These are phyloP conservation scores for Citeromyces nyonsensis DNA, from an alignment of 805 yeast species.

Conservation along the genomic window DNA sequence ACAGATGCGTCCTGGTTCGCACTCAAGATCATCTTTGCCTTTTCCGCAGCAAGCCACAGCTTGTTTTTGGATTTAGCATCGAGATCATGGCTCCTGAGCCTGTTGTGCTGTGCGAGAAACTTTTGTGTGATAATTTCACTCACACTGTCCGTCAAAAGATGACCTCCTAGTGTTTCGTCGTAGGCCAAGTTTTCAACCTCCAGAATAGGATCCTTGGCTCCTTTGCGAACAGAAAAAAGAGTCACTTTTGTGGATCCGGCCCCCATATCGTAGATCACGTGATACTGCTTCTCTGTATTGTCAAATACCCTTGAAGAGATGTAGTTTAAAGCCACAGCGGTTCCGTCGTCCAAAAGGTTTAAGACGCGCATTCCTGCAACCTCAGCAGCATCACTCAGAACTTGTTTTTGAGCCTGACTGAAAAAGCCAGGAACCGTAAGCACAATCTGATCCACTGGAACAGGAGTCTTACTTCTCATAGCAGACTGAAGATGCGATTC, in stretches of 20 bases:
- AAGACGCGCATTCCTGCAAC: slow-evolving; percentile 53
- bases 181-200: slow-evolving; percentile 62
- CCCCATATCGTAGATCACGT: slow-evolving; percentile 80
- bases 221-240: slow-evolving; percentile 45
- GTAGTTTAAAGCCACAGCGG: slow-evolving; percentile 80
- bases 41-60: slow-evolving; percentile 73
- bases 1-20: slow-evolving; percentile 75
- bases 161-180: slow-evolving; percentile 64
- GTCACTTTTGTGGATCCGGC: slow-evolving; percentile 87
- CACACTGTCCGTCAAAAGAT: slow-evolving; percentile 48
- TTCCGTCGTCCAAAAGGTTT: slow-evolving; percentile 74
- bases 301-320: slow-evolving; percentile 37
- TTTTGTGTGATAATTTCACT: slow-evolving; percentile 43
- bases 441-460: slow-evolving; percentile 44
- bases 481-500: slow-evolving; percentile 38
- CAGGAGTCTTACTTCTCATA: slow-evolving; percentile 28
- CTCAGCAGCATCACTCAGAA: slow-evolving; percentile 57
- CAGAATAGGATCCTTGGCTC: slow-evolving; percentile 24
- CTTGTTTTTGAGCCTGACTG: slow-evolving; percentile 46
- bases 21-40: slow-evolving; percentile 73
- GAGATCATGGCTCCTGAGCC: slow-evolving; percentile 13
- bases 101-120: slow-evolving; percentile 31
- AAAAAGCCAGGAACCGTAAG: slow-evolving; percentile 69
- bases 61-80: slow-evolving; percentile 43
- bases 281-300: slow-evolving; percentile 31